Conservation (phyloP, 208 protist genomes). For the Leishmania major region DNA sequence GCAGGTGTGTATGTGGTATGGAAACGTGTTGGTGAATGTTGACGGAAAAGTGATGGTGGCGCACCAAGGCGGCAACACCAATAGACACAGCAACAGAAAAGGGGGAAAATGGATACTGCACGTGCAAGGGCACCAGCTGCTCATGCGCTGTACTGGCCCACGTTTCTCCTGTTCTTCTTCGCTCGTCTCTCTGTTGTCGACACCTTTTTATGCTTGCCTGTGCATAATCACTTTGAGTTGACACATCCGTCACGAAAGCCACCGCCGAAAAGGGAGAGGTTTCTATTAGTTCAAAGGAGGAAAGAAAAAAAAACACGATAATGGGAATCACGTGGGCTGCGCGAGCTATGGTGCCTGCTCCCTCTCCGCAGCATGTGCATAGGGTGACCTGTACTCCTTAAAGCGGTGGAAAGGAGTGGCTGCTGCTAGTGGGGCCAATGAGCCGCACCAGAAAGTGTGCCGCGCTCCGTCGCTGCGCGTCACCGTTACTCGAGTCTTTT, state of each 20-base stretch:
- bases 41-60: background rate
- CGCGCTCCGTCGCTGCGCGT: background rate
- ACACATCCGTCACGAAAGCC: background rate
- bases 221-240: background rate
- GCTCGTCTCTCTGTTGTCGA: background rate
- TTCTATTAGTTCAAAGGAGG: background rate
- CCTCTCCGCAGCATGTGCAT: background rate
- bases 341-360: background rate
- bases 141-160: background rate
- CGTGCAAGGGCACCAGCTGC: background rate
- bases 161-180: background rate
- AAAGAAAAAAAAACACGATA: background rate
- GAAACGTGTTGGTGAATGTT: background rate
- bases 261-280: background rate
- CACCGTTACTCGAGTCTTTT: background rate
- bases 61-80: background rate
- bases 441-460: background rate
- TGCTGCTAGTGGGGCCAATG: background rate
- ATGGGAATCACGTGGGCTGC: background rate
- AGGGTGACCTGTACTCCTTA: background rate
- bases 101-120: background rate
- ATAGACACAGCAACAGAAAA: background rate
- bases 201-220: background rate
- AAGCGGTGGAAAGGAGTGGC: background rate
- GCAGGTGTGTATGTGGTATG: background rate